Conservation (phyloP, 345 rosid genomes). For the Zanthoxylum bungeanum region DNA sequence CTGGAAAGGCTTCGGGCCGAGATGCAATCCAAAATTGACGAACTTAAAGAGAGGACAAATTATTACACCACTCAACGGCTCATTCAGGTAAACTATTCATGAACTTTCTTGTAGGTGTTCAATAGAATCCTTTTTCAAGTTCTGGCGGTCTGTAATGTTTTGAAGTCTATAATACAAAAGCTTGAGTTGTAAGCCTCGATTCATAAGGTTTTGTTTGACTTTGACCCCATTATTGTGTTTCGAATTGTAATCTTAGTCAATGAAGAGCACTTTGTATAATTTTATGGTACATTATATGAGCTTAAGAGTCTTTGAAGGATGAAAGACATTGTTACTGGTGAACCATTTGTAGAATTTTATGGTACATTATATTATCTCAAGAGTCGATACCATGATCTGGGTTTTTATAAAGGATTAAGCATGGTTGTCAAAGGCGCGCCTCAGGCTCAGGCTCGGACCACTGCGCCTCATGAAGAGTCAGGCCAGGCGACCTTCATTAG, state of each 20-base stretch:
- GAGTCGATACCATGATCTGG: too few species aligned
- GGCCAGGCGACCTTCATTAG: too few species aligned
- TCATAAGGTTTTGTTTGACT: background rate
- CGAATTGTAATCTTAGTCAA: background rate
- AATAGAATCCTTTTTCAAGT: background rate
- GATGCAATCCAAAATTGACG: slow-evolving; percentile 85
- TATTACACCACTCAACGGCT: slow-evolving; percentile 88
- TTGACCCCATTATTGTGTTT: background rate
- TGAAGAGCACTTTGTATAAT: background rate
- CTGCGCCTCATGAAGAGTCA: too few species aligned
- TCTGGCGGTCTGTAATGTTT: background rate
- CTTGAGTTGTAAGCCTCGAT: background rate
- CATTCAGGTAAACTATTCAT: slow-evolving; percentile 76
- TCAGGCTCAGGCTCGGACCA: too few species aligned
- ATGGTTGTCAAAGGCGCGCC: too few species aligned
- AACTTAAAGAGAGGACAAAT: slow-evolving; percentile 92
- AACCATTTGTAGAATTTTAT: too few species aligned
- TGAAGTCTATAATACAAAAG: background rate
- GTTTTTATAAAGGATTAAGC: too few species aligned
- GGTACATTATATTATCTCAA: too few species aligned
- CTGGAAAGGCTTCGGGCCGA: slow-evolving; percentile 84
- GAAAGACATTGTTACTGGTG: too few species aligned
- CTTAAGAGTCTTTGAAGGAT: background rate
- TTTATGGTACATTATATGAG: background rate
- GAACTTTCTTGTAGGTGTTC: background rate